Percentiles rank a stretch among this genome's conserved stretches.
Evolutionary conservation across 2,329 filamentous ascomycete genomes (phyloP).

Genomic region (Atkinsonella texensis): DNA sequence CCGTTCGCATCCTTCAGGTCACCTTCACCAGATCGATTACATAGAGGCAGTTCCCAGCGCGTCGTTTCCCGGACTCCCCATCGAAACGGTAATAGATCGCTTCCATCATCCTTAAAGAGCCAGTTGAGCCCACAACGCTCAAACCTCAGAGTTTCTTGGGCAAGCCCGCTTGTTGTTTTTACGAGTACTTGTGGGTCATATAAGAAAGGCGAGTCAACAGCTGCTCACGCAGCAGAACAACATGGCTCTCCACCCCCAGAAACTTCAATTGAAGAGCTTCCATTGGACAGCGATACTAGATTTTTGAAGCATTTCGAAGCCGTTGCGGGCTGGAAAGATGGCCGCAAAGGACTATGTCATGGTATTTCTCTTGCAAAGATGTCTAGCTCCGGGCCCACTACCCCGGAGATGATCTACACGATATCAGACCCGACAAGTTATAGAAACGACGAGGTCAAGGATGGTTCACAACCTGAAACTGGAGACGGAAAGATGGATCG

Average conservation of each 20-base stretch:
- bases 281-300: constrained; percentile 20
- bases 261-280: constrained; percentile 20
- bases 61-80: not conserved
- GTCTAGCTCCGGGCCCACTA: constrained; percentile 13
- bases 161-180: not conserved
- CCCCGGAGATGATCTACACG: constrained; percentile 16
- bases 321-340: constrained; percentile 24
- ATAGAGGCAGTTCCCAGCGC: not conserved
- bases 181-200: not conserved
- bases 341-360: constrained; percentile 24
- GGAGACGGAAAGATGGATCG: not conserved
- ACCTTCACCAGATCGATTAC: constrained; percentile 30
- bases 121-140: constrained; percentile 7
- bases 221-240: constrained; percentile 6
- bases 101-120: constrained; percentile 23
- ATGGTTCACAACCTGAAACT: not conserved
- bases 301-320: constrained; percentile 37
- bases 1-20: constrained; percentile 42
- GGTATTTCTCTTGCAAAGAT: constrained; percentile 26
- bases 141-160: constrained; percentile 4
- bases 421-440: constrained; percentile 11
- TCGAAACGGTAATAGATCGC: not conserved
- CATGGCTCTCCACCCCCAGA: constrained; percentile 33
- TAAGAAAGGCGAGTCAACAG: not conserved
- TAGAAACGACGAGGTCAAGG: not conserved